Evolutionary conservation across 2,329 filamentous ascomycete species (phyloP).

Genomic region (Xenoacremonium recifei): DNA sequence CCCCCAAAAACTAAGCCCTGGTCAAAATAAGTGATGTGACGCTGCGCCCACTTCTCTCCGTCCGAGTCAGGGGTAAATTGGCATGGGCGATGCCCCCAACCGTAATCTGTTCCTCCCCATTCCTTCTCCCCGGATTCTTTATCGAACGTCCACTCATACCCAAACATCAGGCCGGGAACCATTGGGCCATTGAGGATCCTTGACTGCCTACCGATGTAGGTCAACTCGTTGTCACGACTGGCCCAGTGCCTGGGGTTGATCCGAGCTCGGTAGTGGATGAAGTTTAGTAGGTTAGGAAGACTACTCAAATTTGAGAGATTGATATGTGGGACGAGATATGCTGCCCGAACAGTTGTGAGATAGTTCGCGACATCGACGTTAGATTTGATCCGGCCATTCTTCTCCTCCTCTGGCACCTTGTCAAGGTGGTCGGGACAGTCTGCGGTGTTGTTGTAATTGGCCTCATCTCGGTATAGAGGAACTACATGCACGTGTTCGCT

Average conservation of each 20-base stretch:
- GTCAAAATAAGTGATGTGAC: no score
- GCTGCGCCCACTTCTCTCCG: no score
- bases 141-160: no score
- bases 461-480: conserved; percentile 18
- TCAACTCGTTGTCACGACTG: conserved; percentile 14
- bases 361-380: conserved; percentile 11
- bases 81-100: no score
- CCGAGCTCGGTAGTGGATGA: conserved; percentile 20
- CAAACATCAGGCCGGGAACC: not conserved
- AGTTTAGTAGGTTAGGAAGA: conserved; percentile 15
- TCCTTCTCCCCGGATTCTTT: no score
- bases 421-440: not conserved
- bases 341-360: conserved; percentile 11
- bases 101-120: no score
- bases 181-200: conserved; percentile 16
- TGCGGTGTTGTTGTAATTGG: conserved; percentile 12
- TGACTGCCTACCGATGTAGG: conserved; percentile 14
- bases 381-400: not conserved
- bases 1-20: no score
- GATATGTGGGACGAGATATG: conserved; percentile 21
- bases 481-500: no score
- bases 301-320: conserved; percentile 16
- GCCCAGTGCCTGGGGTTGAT: conserved; percentile 8
- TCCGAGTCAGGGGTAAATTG: no score
- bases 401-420: not conserved